A percentile compares a stretch with the other conserved stretches of the same genome.
phyloP scores from a whole-genome alignment of 2,329 filamentous ascomycete species.

The Aureobasidium musti region DNA sequence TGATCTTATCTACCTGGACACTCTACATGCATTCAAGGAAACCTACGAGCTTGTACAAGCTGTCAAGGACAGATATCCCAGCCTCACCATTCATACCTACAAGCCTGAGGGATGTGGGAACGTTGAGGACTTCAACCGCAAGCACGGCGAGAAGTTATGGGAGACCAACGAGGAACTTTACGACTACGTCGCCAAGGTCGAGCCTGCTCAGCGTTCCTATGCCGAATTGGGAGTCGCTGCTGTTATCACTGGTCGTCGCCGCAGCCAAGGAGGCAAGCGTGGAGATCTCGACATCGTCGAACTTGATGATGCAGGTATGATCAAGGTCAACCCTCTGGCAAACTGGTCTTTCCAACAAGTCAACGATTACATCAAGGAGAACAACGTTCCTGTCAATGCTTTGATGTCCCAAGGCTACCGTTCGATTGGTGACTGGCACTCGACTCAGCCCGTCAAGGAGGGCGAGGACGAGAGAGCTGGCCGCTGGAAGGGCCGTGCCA shows the following conservation, averaged over 20 bases:
- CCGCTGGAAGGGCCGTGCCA: slow-evolving; percentile 92
- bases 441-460: slow-evolving; percentile 81
- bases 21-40: slow-evolving; percentile 55
- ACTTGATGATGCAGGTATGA: slow-evolving; percentile 82
- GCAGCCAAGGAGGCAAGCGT: slow-evolving; percentile 90
- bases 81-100: slow-evolving; percentile 82
- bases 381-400: slow-evolving; percentile 90
- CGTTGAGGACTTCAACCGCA: slow-evolving; percentile 73
- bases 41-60: slow-evolving; percentile 60
- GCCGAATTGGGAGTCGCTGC: slow-evolving; percentile 82
- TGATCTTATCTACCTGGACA: slow-evolving; percentile 58
- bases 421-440: slow-evolving; percentile 98
- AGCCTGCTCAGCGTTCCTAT: slow-evolving; percentile 91
- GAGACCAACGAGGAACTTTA: slow-evolving; percentile 85
- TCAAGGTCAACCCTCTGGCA: slow-evolving; percentile 97
- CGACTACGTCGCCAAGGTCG: slow-evolving; percentile 96
- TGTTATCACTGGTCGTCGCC: slow-evolving; percentile 86
- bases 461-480: slow-evolving; percentile 95
- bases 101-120: slow-evolving; percentile 77
- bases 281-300: slow-evolving; percentile 90
- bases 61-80: slow-evolving; percentile 73
- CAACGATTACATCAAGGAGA: slow-evolving; percentile 78
- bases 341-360: slow-evolving; percentile 94
- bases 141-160: slow-evolving; percentile 82
- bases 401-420: slow-evolving; percentile 95